phyloP scores from a whole-genome alignment of 2,329 filamentous ascomycete species.

The Leptosphaerulina australis region DNA sequence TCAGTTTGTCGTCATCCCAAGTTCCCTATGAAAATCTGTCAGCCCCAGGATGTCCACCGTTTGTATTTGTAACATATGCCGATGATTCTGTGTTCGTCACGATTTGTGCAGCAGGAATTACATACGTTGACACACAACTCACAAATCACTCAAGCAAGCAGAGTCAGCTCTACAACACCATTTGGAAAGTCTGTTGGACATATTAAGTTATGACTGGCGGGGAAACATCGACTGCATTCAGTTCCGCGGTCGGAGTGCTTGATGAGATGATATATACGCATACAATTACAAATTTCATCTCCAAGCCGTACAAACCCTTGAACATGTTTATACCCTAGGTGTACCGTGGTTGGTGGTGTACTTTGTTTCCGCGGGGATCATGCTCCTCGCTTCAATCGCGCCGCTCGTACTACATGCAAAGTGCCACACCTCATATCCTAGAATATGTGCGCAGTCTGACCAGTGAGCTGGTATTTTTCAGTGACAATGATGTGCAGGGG shows the following conservation, averaged over 20 bases:
- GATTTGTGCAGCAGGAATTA: background rate
- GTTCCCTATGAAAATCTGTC: background rate
- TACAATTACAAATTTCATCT: background rate
- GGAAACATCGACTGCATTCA: background rate
- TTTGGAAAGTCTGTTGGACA: conserved; percentile 13
- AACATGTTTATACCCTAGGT: conserved; percentile 9
- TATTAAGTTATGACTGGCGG: conserved; percentile 3
- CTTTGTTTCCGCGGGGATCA: conserved; percentile 15
- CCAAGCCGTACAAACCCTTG: conserved; percentile 2
- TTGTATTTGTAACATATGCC: background rate
- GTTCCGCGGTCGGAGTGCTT: too few species aligned
- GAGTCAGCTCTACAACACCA: conserved; percentile 11
- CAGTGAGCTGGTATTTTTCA: conserved; percentile 19
- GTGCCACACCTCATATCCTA: conserved; percentile 10
- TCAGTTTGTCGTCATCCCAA: background rate
- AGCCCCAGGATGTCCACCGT: background rate
- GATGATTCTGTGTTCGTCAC: background rate
- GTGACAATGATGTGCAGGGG: background rate
- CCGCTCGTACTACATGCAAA: conserved; percentile 11
- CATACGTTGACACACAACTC: conserved; percentile 8
- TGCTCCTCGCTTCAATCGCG: conserved; percentile 19
- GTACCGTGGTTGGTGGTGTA: conserved; percentile 10
- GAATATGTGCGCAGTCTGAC: conserved; percentile 18
- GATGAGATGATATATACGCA: too few species aligned
- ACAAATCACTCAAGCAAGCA: background rate